Evolutionary conservation across 768 basidiomycete genomes (phyloP), one percentile per base, ranked within the genome.

Genomic region (Lactarius psammicola): DNA sequence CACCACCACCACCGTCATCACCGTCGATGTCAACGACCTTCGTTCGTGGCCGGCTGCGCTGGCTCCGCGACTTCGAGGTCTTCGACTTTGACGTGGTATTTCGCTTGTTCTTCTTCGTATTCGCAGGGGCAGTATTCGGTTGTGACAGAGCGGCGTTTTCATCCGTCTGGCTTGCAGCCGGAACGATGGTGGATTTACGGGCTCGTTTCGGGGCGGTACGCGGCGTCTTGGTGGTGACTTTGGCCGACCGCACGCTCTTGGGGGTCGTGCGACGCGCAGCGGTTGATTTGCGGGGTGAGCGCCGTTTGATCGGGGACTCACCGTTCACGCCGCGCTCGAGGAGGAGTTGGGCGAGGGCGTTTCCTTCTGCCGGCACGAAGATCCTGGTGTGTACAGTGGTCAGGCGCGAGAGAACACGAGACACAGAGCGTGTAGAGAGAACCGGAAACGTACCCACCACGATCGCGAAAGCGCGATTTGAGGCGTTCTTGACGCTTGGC

Each of bases 401-500:
- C 11, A 9, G 42, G 33, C 42, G 46, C 26, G 49, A 10, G 31
- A 23, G 38, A 33, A 46, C 23, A 9, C 10, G 13, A 28, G n/a
- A 20, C 8, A 42, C 2, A 49, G n/a, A 26, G 46, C 26, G 36
- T 17, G 17, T 20, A n/a, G 20, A n/a, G 17, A 33, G 18, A 38
- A 26, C 26, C 4, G 36, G 5, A 40, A 26, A 72, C 76, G 31
- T 59, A 77, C 76, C 76, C 76, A n/a, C 76, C 76, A 42, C 76
- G 82, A 74, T 89, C 86, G 60, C 88, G 82, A 74, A 88, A 87
- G 30, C 88, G 79, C 38, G 87, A 80, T 69, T 89, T 84, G 66
- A 85, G 85, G 49, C 87, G 81, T 71, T 87, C 80, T 18, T 84
- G 72, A 53, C 89, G 84, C 56, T 86, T 77, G 0, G 82, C 81